Percentiles rank a stretch among this genome's conserved stretches.
These are phyloP conservation scores for Datisca glomerata DNA, from an alignment of 306 rosid species.

Conservation along the genomic window DNA sequence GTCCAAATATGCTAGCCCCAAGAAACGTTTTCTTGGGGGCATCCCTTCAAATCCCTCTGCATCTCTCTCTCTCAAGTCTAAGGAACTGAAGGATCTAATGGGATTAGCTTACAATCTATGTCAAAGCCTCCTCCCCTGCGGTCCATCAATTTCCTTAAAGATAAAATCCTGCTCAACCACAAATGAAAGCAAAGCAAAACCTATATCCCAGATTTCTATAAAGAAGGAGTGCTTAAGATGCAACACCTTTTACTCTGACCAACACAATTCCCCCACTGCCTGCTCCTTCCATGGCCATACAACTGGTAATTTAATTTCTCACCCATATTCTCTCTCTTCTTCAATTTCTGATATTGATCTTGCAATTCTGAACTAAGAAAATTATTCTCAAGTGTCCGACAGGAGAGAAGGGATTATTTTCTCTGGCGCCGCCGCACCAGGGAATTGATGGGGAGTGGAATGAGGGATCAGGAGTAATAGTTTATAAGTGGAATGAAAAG, in stretches of 20 bases:
- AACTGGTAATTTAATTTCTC: slow-evolving; percentile 33
- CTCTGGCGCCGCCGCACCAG: slow-evolving; percentile 70
- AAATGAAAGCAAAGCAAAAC: not conserved
- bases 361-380: no score
- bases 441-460: slow-evolving; percentile 88
- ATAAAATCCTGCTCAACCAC: slow-evolving; percentile 22
- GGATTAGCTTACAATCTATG: slow-evolving; percentile 14
- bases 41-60: not conserved
- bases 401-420: slow-evolving; percentile 62
- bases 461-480: slow-evolving; percentile 61
- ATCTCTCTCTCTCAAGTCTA: not conserved
- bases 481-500: slow-evolving; percentile 67
- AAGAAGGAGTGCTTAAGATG: slow-evolving; percentile 59
- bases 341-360: no score
- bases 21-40: not conserved
- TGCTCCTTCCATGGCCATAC: slow-evolving; percentile 84
- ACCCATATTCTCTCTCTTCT: not conserved
- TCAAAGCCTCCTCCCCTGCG: slow-evolving; percentile 13
- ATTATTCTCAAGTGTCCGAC: no score
- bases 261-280: slow-evolving; percentile 42
- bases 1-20: not conserved
- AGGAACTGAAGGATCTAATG: slow-evolving; percentile 13
- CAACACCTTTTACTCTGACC: slow-evolving; percentile 41
- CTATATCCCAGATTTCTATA: slow-evolving; percentile 16
- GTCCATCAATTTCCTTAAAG: slow-evolving; percentile 12